Evolutionary conservation across 345 rosid genomes (phyloP).

Genomic region (Rhizophora apiculata): DNA sequence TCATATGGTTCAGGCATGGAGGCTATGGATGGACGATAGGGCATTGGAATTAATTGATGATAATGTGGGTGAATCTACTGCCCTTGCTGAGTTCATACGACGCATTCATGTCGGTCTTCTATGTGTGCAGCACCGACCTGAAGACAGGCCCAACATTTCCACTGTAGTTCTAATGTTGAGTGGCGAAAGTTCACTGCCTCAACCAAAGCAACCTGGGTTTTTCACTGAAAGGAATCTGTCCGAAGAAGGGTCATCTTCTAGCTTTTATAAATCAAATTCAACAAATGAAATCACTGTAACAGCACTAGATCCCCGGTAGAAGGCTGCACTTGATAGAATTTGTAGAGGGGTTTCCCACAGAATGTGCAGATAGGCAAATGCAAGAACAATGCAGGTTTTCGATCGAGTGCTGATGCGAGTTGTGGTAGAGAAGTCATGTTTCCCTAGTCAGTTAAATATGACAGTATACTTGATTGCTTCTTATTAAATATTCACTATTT

Average conservation of each 20-base stretch:
- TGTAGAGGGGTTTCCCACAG: too few species aligned
- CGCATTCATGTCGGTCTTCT: slow-evolving; percentile 34
- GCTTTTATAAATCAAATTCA: slow-evolving; percentile 1
- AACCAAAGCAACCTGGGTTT: slow-evolving; percentile 42
- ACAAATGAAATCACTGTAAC: slow-evolving; percentile 13
- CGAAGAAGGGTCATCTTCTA: slow-evolving; percentile 16
- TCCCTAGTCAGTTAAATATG: too few species aligned
- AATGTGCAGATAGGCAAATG: too few species aligned
- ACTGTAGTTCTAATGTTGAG: slow-evolving; percentile 39
- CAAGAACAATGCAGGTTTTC: too few species aligned
- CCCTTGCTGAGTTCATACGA: slow-evolving; percentile 3
- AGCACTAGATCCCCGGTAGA: slow-evolving; percentile 14
- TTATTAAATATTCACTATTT: too few species aligned
- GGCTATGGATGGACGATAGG: slow-evolving; percentile 30
- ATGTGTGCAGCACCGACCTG: slow-evolving; percentile 41
- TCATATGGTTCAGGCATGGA: slow-evolving; percentile 25
- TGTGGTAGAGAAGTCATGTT: too few species aligned
- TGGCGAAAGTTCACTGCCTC: slow-evolving; percentile 29
- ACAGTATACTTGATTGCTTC: too few species aligned
- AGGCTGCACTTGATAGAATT: too few species aligned
- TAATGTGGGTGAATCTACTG: slow-evolving; percentile 1
- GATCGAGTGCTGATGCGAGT: too few species aligned
- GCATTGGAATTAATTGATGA: slow-evolving; percentile 26
- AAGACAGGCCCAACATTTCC: slow-evolving; percentile 39
- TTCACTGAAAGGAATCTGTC: slow-evolving; percentile 12